Evolutionary conservation across 768 basidiomycete species (phyloP).

Genomic region (Serpula lacrymans): DNA sequence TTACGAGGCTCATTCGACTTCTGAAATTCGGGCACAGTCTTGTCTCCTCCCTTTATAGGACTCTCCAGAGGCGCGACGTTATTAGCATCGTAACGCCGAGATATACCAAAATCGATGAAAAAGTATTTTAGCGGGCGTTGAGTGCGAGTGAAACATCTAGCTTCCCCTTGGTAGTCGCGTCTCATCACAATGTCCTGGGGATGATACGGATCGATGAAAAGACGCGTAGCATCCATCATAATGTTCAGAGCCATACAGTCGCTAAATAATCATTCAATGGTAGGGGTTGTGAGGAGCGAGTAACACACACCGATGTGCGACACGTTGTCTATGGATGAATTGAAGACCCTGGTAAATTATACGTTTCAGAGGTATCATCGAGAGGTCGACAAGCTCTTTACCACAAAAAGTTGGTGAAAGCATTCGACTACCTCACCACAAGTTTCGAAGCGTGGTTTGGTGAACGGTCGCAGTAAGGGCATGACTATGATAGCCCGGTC

Average conservation of each 20-base stretch:
- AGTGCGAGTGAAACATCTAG: slow-evolving; percentile 27
- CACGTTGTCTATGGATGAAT: slow-evolving; percentile 32
- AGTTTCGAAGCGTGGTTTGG: slow-evolving; percentile 14
- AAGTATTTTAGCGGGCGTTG: slow-evolving; percentile 27
- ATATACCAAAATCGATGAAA: slow-evolving; percentile 36
- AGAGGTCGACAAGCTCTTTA: background rate
- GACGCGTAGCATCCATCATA: slow-evolving; percentile 21
- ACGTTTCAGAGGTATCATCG: too few species aligned
- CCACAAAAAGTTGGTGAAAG: slow-evolving; percentile 29
- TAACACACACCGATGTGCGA: slow-evolving; percentile 32
- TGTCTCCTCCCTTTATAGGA: slow-evolving; percentile 39
- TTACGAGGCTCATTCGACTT: slow-evolving; percentile 21
- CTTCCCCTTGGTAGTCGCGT: slow-evolving; percentile 16
- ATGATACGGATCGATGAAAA: slow-evolving; percentile 27
- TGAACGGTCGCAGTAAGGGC: slow-evolving; percentile 22
- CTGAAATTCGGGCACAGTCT: slow-evolving; percentile 37
- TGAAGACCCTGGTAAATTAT: slow-evolving; percentile 27
- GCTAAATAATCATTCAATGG: slow-evolving; percentile 9
- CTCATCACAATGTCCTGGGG: slow-evolving; percentile 11
- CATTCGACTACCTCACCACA: slow-evolving; percentile 25
- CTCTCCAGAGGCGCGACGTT: slow-evolving; percentile 21
- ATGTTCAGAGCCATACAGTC: slow-evolving; percentile 28
- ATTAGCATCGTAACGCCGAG: slow-evolving; percentile 24
- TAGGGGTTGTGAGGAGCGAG: too few species aligned
- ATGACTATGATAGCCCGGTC: slow-evolving; percentile 23